phyloP scores from a whole-genome alignment of 2,329 filamentous ascomycete species.

The Colletotrichum kahawae region DNA sequence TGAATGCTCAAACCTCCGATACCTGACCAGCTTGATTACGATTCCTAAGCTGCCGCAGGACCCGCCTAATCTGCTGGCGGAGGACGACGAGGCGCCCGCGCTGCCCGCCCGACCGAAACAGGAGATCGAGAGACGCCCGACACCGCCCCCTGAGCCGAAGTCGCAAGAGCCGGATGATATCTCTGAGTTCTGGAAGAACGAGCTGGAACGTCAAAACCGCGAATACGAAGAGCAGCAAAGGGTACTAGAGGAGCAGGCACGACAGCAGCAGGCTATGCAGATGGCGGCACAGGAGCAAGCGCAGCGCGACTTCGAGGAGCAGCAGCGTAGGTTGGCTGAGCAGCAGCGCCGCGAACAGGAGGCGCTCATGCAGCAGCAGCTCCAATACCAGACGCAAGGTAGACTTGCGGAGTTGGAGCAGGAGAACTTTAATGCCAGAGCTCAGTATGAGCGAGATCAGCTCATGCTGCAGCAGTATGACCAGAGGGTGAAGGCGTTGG shows the following conservation, averaged over 20 bases:
- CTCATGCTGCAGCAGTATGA: slow-evolving; percentile 98
- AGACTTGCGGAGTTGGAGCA: slow-evolving; percentile 94
- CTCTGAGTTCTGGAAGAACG: slow-evolving; percentile 96
- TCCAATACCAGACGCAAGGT: slow-evolving; percentile 92
- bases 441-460: slow-evolving; percentile 97
- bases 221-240: slow-evolving; percentile 96
- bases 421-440: slow-evolving; percentile 91
- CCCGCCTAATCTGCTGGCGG: slow-evolving; percentile 84
- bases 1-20: slow-evolving; percentile 96
- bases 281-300: slow-evolving; percentile 83
- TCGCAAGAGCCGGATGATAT: slow-evolving; percentile 90
- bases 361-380: slow-evolving; percentile 85
- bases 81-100: slow-evolving; percentile 83
- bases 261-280: slow-evolving; percentile 80
- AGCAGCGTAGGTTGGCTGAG: slow-evolving; percentile 85
- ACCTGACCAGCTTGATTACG: slow-evolving; percentile 93
- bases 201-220: slow-evolving; percentile 87
- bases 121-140: slow-evolving; percentile 72
- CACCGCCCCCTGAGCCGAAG: slow-evolving; percentile 71
- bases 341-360: slow-evolving; percentile 92
- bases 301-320: slow-evolving; percentile 95
- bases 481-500: slow-evolving; percentile 88
- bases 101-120: slow-evolving; percentile 81
- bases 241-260: slow-evolving; percentile 85
- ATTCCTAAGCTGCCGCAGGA: slow-evolving; percentile 96